Conservation (phyloP, 1,139 yeast species). For the Eremothecium gossypii region DNA sequence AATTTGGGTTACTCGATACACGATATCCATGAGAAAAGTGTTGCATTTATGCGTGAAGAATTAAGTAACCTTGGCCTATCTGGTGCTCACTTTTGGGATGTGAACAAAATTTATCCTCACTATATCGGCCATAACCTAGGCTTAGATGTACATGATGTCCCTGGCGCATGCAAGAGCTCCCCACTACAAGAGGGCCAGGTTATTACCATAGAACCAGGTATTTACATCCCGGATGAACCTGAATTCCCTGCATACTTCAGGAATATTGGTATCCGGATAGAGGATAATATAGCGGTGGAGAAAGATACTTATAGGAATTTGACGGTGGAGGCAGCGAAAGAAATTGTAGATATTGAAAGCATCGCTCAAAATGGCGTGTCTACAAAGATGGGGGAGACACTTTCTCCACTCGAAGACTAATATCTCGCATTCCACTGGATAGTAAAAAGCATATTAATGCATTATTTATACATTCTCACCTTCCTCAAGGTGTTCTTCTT, state of each 20-base stretch:
- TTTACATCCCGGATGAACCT: slow-evolving; percentile 65
- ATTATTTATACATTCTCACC: neutral
- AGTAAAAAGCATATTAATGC: neutral
- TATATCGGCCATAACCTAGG: slow-evolving; percentile 95
- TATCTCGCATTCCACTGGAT: neutral
- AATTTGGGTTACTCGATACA: slow-evolving; percentile 48
- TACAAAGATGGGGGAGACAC: slow-evolving; percentile 37
- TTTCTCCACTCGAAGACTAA: neutral
- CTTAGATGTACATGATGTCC: slow-evolving; percentile 82
- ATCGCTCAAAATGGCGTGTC: slow-evolving; percentile 49
- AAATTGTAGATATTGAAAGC: slow-evolving; percentile 66
- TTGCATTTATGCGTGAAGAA: slow-evolving; percentile 49
- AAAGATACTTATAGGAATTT: slow-evolving; percentile 47
- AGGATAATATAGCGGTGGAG: slow-evolving; percentile 84
- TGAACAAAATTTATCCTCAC: slow-evolving; percentile 73
- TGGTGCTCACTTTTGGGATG: slow-evolving; percentile 41
- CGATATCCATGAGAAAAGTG: slow-evolving; percentile 68
- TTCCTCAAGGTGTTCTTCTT: slow-evolving; percentile 1
- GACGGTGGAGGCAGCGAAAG: slow-evolving; percentile 79
- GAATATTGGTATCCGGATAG: slow-evolving; percentile 90
- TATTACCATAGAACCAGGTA: slow-evolving; percentile 89
- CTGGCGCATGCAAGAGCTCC: slow-evolving; percentile 46
- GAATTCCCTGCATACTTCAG: slow-evolving; percentile 73
- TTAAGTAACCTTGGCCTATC: slow-evolving; percentile 64
- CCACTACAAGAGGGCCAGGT: slow-evolving; percentile 57